phyloP scores from a whole-genome alignment of 192 early-diverging fungal species.

The Umbelopsis sp. region DNA sequence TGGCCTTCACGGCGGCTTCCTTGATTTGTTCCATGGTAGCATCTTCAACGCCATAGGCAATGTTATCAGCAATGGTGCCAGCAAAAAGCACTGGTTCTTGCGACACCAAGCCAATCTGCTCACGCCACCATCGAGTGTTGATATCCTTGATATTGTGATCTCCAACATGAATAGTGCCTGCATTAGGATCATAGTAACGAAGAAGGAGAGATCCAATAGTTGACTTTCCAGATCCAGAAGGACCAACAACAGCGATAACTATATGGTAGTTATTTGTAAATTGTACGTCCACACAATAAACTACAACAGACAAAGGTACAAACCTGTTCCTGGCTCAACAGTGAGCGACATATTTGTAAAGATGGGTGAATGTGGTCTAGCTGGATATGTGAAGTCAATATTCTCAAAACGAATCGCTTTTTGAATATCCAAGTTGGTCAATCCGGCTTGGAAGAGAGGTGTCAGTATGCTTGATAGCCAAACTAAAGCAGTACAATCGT shows the following conservation, averaged over 20 bases:
- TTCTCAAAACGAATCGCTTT: conserved; percentile 59
- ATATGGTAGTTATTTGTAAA: not conserved
- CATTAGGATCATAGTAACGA: conserved; percentile 73
- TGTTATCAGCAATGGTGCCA: conserved; percentile 70
- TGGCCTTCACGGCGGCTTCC: conserved; percentile 70
- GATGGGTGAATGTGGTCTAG: conserved; percentile 54
- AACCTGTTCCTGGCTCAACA: conserved; percentile 53
- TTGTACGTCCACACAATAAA: not conserved
- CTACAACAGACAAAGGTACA: not conserved
- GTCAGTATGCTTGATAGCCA: not conserved
- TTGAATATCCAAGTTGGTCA: conserved; percentile 24
- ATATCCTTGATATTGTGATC: conserved; percentile 58
- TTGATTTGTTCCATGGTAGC: conserved; percentile 70
- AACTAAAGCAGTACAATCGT: not conserved
- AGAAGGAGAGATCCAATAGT: conserved; percentile 63
- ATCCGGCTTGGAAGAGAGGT: conserved; percentile 1
- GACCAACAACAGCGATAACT: conserved; percentile 52
- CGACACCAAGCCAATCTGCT: conserved; percentile 64
- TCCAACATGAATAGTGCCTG: conserved; percentile 60
- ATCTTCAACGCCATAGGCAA: conserved; percentile 55
- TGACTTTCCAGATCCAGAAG: conserved; percentile 69
- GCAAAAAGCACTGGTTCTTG: conserved; percentile 80
- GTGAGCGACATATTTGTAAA: conserved; percentile 56
- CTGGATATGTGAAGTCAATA: conserved; percentile 69
- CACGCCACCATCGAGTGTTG: conserved; percentile 58